Conservation (phyloP, 1,284 basidiomycete species). For the Pyrrhoderma lamaoense region DNA sequence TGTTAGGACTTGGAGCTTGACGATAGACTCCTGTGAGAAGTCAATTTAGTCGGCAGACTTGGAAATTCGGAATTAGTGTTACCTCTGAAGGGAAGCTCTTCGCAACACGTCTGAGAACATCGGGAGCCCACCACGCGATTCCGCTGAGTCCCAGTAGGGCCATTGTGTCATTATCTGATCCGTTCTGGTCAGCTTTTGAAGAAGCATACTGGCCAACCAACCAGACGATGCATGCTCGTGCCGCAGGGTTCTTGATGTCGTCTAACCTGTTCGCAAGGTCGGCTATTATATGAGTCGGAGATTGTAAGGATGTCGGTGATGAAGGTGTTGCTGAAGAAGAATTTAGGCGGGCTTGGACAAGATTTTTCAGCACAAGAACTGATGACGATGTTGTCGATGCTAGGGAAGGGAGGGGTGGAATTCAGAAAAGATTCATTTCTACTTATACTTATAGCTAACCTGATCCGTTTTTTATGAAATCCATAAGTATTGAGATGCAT, state of each 20-base stretch:
- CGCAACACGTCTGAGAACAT: conserved; percentile 70
- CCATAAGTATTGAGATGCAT: conserved; percentile 69
- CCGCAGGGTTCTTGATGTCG: conserved; percentile 69
- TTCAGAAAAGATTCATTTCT: neutral
- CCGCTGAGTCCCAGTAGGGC: conserved; percentile 35
- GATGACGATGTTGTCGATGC: conserved; percentile 69
- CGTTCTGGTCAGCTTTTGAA: no score
- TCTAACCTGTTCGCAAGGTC: conserved; percentile 70
- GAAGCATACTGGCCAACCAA: conserved; percentile 81
- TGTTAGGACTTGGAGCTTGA: conserved; percentile 77
- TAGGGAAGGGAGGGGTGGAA: neutral
- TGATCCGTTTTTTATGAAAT: conserved; percentile 68
- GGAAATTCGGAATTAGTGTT: neutral
- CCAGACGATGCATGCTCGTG: conserved; percentile 83
- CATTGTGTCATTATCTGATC: conserved; percentile 23
- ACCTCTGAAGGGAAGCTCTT: conserved; percentile 73
- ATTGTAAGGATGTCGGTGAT: conserved; percentile 32
- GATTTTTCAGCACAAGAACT: conserved; percentile 76
- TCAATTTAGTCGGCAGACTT: neutral
- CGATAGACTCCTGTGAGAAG: conserved; percentile 43
- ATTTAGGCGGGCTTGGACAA: conserved; percentile 67
- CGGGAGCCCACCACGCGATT: conserved; percentile 70
- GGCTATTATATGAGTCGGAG: conserved; percentile 61
- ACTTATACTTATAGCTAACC: conserved; percentile 19
- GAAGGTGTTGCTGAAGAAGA: conserved; percentile 22